A percentile compares a stretch with the other conserved stretches of the same genome.
phyloP scores from a whole-genome alignment of 768 basidiomycete genomes.

The Strobilomyces confusus region DNA sequence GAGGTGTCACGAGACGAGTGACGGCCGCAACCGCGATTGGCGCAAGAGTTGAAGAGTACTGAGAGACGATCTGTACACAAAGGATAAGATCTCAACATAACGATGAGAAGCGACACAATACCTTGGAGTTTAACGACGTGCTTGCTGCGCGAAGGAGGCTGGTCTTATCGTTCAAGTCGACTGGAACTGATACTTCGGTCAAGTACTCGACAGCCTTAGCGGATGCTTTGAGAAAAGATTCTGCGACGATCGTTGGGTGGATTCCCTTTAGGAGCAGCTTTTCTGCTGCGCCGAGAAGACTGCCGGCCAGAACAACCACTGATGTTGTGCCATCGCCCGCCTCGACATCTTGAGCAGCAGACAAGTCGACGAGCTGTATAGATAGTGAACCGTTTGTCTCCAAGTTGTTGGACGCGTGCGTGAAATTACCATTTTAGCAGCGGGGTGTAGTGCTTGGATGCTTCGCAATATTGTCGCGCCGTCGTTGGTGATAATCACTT shows the following conservation, averaged over 20 bases:
- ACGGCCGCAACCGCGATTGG: slow-evolving; percentile 98
- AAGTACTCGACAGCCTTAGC: slow-evolving; percentile 91
- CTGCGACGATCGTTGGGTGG: slow-evolving; percentile 95
- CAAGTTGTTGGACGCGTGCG: background rate
- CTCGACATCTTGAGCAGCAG: slow-evolving; percentile 96
- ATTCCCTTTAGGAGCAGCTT: slow-evolving; percentile 96
- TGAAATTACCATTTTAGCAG: slow-evolving; percentile 84
- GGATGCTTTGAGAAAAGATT: slow-evolving; percentile 91
- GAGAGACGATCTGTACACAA: slow-evolving; percentile 82
- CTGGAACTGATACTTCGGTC: slow-evolving; percentile 86
- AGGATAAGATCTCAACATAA: slow-evolving; percentile 7
- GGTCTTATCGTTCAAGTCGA: slow-evolving; percentile 84
- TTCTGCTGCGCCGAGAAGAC: slow-evolving; percentile 89
- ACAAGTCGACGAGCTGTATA: slow-evolving; percentile 88
- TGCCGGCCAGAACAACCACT: slow-evolving; percentile 95
- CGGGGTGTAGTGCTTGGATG: slow-evolving; percentile 94
- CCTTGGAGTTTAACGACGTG: slow-evolving; percentile 96
- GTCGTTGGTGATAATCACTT: slow-evolving; percentile 98
- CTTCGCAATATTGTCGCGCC: slow-evolving; percentile 96
- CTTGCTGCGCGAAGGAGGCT: slow-evolving; percentile 88
- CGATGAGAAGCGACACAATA: slow-evolving; percentile 25
- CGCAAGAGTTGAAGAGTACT: slow-evolving; percentile 97
- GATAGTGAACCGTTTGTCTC: slow-evolving; percentile 1
- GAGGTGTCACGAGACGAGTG: slow-evolving; percentile 81
- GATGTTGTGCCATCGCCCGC: slow-evolving; percentile 98